phyloP scores from a whole-genome alignment of 75 land plant species.

The Selaginella tamariscina region DNA sequence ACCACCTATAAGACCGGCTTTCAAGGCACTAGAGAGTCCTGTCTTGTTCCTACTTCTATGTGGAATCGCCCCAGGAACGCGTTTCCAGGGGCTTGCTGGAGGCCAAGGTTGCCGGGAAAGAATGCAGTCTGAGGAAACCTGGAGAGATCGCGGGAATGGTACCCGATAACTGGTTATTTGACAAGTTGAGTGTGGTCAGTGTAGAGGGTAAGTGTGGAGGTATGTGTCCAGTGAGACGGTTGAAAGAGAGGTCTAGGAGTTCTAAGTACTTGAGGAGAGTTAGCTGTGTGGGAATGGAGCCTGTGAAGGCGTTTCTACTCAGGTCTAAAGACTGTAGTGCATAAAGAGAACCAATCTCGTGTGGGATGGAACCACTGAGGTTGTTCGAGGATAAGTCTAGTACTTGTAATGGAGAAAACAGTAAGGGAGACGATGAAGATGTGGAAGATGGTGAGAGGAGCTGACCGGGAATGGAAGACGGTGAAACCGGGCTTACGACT shows the following conservation, averaged over 20 bases:
- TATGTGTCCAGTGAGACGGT: not conserved
- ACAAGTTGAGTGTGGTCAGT: slow-evolving; percentile 33
- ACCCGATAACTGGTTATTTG: slow-evolving; percentile 78
- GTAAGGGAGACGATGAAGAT: not conserved
- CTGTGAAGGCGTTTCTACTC: not conserved
- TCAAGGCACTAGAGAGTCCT: slow-evolving; percentile 25
- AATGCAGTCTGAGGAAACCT: slow-evolving; percentile 66
- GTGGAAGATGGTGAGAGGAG: not conserved
- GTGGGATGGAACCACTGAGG: not conserved
- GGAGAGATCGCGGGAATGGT: slow-evolving; percentile 47
- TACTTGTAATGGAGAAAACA: not conserved
- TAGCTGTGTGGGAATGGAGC: not conserved
- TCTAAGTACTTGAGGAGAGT: not conserved
- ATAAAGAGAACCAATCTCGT: not conserved
- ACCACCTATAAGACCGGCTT: slow-evolving; percentile 42
- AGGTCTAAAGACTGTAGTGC: not conserved
- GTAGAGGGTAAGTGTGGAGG: not conserved
- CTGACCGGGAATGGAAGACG: not conserved
- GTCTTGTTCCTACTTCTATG: slow-evolving; percentile 12
- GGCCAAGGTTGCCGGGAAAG: slow-evolving; percentile 63
- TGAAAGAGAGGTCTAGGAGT: not conserved
- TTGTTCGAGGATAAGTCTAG: not conserved
- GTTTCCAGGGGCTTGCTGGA: slow-evolving; percentile 26
- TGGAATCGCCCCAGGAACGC: not conserved
- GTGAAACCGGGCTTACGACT: not conserved